These are phyloP conservation scores for Echium plantagineum DNA, from an alignment of 257 asterid species.

Conservation along the genomic window DNA sequence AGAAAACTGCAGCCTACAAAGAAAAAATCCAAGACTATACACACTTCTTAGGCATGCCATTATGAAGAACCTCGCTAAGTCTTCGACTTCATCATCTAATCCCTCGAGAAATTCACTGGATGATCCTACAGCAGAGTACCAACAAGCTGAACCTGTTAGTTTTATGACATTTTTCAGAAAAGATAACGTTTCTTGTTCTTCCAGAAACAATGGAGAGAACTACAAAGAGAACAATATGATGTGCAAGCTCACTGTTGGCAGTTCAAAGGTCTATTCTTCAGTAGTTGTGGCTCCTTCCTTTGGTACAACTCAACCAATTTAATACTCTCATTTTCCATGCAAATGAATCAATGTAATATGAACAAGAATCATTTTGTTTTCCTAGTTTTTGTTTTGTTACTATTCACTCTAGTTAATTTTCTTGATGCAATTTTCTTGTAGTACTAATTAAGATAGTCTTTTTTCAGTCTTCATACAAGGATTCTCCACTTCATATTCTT, in stretches of 20 bases:
- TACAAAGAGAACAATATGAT: slow-evolving; percentile 1
- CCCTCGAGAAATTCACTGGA: background rate
- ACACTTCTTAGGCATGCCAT: slow-evolving; percentile 22
- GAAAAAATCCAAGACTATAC: slow-evolving; percentile 20
- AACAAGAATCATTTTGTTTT: background rate
- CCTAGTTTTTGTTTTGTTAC: background rate
- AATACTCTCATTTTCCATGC: slow-evolving; percentile 2
- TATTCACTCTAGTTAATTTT: too few relatives aligned
- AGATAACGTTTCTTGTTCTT: background rate
- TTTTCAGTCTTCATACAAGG: too few relatives aligned
- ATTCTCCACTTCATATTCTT: too few relatives aligned
- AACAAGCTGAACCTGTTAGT: slow-evolving; percentile 2
- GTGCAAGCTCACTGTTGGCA: slow-evolving; percentile 10
- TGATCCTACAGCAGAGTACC: background rate
- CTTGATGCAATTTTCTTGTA: too few relatives aligned
- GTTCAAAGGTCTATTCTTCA: slow-evolving; percentile 26
- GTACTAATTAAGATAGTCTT: too few relatives aligned
- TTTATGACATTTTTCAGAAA: background rate
- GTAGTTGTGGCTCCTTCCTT: slow-evolving; percentile 35
- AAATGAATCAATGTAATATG: background rate
- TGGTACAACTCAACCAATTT: slow-evolving; percentile 7
- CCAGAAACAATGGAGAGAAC: background rate
- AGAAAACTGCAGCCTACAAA: slow-evolving; percentile 14
- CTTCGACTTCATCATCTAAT: slow-evolving; percentile 4
- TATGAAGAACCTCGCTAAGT: slow-evolving; percentile 16